These are phyloP conservation scores for Vararia minispora DNA, from an alignment of 768 basidiomycete species.

Conservation along the genomic window DNA sequence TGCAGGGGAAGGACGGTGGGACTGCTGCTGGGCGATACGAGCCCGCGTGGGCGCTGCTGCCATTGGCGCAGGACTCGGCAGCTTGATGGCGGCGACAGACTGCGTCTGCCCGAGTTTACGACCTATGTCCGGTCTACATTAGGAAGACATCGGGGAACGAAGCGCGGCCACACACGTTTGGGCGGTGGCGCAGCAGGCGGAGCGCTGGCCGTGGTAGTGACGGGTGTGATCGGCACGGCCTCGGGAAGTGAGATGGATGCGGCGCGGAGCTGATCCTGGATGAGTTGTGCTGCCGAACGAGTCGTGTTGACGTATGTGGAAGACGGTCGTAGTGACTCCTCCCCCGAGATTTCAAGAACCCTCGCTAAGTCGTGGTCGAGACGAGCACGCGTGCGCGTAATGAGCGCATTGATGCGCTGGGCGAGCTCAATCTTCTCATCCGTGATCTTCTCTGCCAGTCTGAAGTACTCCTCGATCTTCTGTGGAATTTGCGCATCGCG, in stretches of 20 bases:
- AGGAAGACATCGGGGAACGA: neutral
- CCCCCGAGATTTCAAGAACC: slow-evolving; percentile 34
- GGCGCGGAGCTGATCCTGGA: slow-evolving; percentile 15
- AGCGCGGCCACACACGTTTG: slow-evolving; percentile 7
- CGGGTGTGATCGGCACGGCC: slow-evolving; percentile 6
- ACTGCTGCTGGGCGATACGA: slow-evolving; percentile 20
- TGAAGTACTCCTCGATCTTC: slow-evolving; percentile 21
- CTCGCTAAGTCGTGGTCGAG: slow-evolving; percentile 35
- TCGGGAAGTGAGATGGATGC: slow-evolving; percentile 11
- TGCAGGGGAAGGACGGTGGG: slow-evolving; percentile 10
- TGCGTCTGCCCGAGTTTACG: slow-evolving; percentile 15
- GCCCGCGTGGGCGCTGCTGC: slow-evolving; percentile 15
- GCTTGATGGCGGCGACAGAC: slow-evolving; percentile 21
- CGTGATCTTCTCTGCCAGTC: slow-evolving; percentile 22
- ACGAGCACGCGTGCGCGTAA: slow-evolving; percentile 33
- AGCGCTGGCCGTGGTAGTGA: slow-evolving; percentile 4
- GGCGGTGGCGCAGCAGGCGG: slow-evolving; percentile 1
- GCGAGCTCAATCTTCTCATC: slow-evolving; percentile 34
- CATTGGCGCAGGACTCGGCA: slow-evolving; percentile 24
- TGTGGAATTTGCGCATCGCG: slow-evolving; percentile 28
- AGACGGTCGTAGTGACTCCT: slow-evolving; percentile 24
- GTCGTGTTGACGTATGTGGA: slow-evolving; percentile 16
- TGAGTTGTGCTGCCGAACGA: slow-evolving; percentile 28
- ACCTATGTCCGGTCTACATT: neutral
- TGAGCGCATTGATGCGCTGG: slow-evolving; percentile 31